Percentiles rank a stretch among this genome's conserved stretches.
Conservation (phyloP, 176 grass and related monocot species). For the Poa pratensis region DNA sequence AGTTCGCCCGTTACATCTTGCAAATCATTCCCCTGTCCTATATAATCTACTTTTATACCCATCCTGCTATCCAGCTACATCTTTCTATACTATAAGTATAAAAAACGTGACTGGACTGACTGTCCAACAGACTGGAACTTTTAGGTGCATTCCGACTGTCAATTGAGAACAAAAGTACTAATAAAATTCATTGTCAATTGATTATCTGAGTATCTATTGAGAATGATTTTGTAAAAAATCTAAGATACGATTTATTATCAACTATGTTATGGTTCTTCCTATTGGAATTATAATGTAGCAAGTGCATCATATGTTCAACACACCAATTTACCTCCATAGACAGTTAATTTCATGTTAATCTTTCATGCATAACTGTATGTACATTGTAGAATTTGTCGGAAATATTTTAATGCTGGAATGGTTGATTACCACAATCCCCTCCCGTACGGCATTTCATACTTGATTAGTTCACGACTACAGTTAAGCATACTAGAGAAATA, state of each 20-base stretch:
- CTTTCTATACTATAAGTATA: not conserved
- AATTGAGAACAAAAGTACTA: not conserved
- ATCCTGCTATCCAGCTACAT: not conserved
- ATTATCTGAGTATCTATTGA: slow-evolving; percentile 15
- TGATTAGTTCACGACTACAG: not conserved
- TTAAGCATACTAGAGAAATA: not conserved
- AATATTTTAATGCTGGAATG: not conserved
- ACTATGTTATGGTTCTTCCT: not conserved
- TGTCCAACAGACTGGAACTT: not conserved
- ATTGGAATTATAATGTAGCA: not conserved
- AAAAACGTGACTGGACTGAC: not conserved
- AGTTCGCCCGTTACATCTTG: not conserved
- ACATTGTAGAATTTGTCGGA: not conserved
- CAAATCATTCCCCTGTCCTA: not conserved
- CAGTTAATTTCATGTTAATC: not conserved
- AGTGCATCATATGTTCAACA: not conserved
- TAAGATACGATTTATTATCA: not conserved
- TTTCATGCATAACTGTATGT: not conserved
- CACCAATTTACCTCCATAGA: not conserved
- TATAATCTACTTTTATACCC: slow-evolving; percentile 11
- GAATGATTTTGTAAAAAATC: not conserved
- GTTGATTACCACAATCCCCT: not conserved
- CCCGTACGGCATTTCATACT: not conserved
- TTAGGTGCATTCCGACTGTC: not conserved
- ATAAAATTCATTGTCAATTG: not conserved